Percentiles rank a stretch among this genome's conserved stretches.
phyloP scores from a whole-genome alignment of 2,329 filamentous ascomycete genomes.

The Aspergillus cejpii region DNA sequence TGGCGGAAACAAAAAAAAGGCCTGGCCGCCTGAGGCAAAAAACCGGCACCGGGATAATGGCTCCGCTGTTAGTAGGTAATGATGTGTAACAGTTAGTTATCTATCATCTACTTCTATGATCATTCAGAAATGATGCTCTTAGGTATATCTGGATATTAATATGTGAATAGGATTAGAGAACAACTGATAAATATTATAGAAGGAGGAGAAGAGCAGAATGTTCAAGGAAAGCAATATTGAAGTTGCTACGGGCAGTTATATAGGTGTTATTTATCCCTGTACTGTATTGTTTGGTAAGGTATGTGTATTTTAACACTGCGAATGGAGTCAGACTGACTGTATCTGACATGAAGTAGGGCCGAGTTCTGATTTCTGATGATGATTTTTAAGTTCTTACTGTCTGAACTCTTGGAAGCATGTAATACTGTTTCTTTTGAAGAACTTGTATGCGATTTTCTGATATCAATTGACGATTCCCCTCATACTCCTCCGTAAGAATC shows the following conservation, averaged over 20 bases:
- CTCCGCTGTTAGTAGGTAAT: conserved; percentile 16
- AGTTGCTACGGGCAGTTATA: conserved; percentile 6
- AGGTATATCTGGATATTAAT: too few relatives aligned
- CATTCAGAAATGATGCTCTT: neutral
- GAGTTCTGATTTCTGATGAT: too few relatives aligned
- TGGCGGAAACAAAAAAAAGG: conserved; percentile 9
- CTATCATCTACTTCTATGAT: too few relatives aligned
- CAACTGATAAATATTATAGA: neutral
- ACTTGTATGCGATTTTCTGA: neutral
- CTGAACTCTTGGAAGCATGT: too few relatives aligned
- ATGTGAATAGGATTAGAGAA: conserved; percentile 1
- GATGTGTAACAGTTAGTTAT: conserved; percentile 6
- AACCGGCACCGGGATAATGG: conserved; percentile 17
- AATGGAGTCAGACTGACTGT: neutral
- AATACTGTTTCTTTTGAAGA: too few relatives aligned
- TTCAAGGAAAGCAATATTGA: neutral
- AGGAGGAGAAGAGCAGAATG: neutral
- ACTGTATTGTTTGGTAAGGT: too few relatives aligned
- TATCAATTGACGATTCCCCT: neutral
- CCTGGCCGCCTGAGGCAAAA: conserved; percentile 17
- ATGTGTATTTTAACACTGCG: too few relatives aligned
- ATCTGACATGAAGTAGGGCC: neutral
- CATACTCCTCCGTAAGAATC: neutral
- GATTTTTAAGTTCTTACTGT: too few relatives aligned
- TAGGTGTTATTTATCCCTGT: conserved; percentile 11